These are phyloP conservation scores for Suillus ampliporus DNA, from an alignment of 768 basidiomycete genomes.

Conservation along the genomic window DNA sequence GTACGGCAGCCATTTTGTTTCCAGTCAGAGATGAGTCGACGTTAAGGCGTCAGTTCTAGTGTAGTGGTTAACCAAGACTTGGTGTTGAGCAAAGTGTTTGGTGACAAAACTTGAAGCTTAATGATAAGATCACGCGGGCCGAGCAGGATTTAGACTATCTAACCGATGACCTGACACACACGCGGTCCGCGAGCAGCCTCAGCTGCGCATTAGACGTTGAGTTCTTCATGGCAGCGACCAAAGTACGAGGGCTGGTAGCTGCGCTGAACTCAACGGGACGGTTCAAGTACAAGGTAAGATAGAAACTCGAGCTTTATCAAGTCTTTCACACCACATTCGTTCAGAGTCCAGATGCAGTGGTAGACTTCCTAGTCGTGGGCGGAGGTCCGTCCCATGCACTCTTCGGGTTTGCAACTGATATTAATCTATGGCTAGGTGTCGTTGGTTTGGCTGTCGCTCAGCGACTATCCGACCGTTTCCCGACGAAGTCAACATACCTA, in stretches of 20 bases:
- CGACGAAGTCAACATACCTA: conserved; percentile 73
- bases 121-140: conserved; percentile 18
- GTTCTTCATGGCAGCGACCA: conserved; percentile 34
- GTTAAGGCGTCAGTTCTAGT: background rate
- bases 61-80: background rate
- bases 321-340: background rate
- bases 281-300: conserved; percentile 64
- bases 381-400: conserved; percentile 57
- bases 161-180: conserved; percentile 6
- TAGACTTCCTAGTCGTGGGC: conserved; percentile 89
- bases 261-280: conserved; percentile 65
- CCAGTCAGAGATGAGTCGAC: background rate
- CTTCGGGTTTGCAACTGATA: background rate
- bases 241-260: conserved; percentile 56
- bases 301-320: background rate
- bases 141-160: conserved; percentile 14
- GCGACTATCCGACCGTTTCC: conserved; percentile 66
- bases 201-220: background rate
- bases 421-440: conserved; percentile 54
- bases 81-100: background rate
- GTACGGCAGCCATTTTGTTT: conserved; percentile 23
- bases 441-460: conserved; percentile 89
- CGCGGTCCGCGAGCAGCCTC: no score
- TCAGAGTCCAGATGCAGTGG: conserved; percentile 67
- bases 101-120: background rate